Evolutionary conservation across 306 rosid genomes (phyloP).

Genomic region (Cucumis cinereus): DNA sequence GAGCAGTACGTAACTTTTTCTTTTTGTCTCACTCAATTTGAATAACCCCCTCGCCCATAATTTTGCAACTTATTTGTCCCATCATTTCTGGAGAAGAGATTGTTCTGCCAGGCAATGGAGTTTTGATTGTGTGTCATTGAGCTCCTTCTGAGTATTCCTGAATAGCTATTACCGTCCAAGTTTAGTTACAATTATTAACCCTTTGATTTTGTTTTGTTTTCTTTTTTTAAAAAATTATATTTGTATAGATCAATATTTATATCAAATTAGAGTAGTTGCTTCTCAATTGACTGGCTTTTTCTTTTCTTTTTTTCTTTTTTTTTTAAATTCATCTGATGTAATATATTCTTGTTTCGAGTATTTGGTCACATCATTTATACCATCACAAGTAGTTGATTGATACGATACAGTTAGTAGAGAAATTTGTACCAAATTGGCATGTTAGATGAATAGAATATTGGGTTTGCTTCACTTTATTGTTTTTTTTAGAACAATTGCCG

Average conservation of each 20-base stretch:
- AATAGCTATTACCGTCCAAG: background rate
- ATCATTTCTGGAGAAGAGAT: conserved; percentile 2
- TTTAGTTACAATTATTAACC: background rate
- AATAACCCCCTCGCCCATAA: background rate
- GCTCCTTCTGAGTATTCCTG: background rate
- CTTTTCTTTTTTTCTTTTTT: no score
- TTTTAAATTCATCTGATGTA: no score
- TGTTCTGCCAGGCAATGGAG: background rate
- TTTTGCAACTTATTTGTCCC: background rate
- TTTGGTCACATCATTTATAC: background rate
- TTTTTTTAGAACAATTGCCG: no score
- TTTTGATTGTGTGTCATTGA: conserved; percentile 3
- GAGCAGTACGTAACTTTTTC: background rate
- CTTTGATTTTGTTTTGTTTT: background rate
- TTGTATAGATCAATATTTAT: background rate
- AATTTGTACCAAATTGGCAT: background rate
- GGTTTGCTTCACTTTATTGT: no score
- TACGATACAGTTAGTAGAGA: background rate
- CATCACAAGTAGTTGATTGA: background rate
- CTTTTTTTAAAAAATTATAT: background rate
- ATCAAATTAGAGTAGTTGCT: background rate
- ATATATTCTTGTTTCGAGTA: background rate
- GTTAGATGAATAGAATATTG: background rate
- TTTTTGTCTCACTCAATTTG: background rate
- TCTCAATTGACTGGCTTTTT: background rate